A percentile compares a stretch with the other conserved stretches of the same genome.
Evolutionary conservation across 2,329 filamentous ascomycete genomes (phyloP).

Genomic region (Pseudogymnoascus sp.): DNA sequence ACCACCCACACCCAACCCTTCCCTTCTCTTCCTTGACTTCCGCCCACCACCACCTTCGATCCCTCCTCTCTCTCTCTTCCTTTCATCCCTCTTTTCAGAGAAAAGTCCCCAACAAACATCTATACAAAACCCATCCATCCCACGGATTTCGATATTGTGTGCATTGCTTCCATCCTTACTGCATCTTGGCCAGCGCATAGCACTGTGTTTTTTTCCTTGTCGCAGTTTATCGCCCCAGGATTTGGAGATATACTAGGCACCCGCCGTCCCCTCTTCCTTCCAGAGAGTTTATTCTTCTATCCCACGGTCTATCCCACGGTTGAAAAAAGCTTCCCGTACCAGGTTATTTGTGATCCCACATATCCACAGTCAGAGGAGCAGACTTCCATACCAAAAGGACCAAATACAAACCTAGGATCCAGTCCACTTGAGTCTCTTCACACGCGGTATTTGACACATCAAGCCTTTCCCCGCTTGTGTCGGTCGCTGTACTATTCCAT

Average conservation of each 20-base stretch:
- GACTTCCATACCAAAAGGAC: not conserved
- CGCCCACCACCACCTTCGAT: not conserved
- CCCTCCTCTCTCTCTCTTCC: not conserved
- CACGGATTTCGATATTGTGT: not conserved
- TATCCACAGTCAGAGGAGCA: not conserved
- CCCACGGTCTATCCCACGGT: not conserved
- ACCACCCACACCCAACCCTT: not conserved
- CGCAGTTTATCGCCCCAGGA: not conserved
- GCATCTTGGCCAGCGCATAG: not conserved
- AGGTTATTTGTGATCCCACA: not conserved
- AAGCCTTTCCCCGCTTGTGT: conserved; percentile 1
- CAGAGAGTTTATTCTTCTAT: not conserved
- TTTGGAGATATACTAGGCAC: not conserved
- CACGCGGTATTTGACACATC: not conserved
- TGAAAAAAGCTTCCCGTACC: not conserved
- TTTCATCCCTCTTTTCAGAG: not conserved
- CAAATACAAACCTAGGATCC: not conserved
- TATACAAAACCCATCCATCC: not conserved
- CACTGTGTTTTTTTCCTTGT: not conserved
- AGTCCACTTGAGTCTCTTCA: not conserved
- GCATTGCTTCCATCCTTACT: not conserved
- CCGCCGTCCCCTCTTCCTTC: not conserved
- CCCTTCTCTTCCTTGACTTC: not conserved
- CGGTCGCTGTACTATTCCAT: not conserved
- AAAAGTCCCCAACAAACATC: not conserved